Percentiles rank a stretch among this genome's conserved stretches.
Conservation (phyloP, 2,329 filamentous ascomycete species). For the Colletotrichum lini region DNA sequence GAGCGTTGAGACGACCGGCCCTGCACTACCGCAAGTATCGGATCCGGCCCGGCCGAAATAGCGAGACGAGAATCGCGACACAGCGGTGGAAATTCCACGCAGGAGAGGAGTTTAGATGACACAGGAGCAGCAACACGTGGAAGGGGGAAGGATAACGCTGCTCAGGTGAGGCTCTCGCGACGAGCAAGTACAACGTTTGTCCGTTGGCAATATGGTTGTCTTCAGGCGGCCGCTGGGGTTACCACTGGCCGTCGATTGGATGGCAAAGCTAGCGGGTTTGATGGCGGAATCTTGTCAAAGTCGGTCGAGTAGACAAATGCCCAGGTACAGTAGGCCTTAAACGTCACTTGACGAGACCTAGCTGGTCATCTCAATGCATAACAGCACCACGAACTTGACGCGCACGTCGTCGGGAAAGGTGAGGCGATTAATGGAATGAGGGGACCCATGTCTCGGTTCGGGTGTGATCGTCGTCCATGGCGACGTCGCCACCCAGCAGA, state of each 20-base stretch:
- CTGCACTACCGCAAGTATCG: conserved; percentile 3
- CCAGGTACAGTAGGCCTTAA: too few species aligned
- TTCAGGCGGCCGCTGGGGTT: not conserved
- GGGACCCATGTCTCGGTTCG: conserved; percentile 24
- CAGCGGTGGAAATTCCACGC: not conserved
- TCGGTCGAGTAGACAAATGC: not conserved
- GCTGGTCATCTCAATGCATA: not conserved
- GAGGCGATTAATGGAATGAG: conserved; percentile 5
- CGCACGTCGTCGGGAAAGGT: not conserved
- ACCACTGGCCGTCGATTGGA: not conserved
- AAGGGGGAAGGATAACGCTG: conserved; percentile 1
- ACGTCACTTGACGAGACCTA: not conserved
- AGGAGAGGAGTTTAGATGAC: conserved; percentile 4
- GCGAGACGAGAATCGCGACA: not conserved
- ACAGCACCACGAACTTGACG: not conserved
- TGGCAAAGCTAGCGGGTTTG: not conserved
- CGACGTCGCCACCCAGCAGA: not conserved
- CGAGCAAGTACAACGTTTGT: not conserved
- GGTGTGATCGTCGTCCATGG: conserved; percentile 13
- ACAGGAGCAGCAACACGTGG: conserved; percentile 10
- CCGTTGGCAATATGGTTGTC: not conserved
- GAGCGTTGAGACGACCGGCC: conserved; percentile 24
- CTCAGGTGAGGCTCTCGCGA: not conserved
- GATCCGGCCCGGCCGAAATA: conserved; percentile 34
- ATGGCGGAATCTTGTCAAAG: not conserved